A percentile compares a stretch with the other conserved stretches of the same genome.
These are phyloP conservation scores for Clonostachys rosea DNA, from an alignment of 2,329 filamentous ascomycete species.

Conservation along the genomic window DNA sequence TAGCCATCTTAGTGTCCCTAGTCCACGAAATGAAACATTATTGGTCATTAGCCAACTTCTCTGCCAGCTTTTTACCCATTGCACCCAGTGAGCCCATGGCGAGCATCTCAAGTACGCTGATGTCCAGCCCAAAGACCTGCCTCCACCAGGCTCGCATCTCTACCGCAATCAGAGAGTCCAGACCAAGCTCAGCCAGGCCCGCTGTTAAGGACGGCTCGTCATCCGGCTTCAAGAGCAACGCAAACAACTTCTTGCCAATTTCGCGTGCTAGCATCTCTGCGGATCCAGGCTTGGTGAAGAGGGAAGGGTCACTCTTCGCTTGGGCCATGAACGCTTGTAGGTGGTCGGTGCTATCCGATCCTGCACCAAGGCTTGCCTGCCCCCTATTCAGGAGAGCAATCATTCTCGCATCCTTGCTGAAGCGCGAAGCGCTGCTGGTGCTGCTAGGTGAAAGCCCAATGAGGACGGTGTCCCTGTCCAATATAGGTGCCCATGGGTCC, in stretches of 20 bases:
- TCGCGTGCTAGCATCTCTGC: constrained; percentile 1
- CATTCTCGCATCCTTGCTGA: no score
- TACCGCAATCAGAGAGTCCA: constrained; percentile 32
- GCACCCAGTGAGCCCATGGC: background rate
- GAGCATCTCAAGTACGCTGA: constrained; percentile 19
- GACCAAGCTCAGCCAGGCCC: constrained; percentile 21
- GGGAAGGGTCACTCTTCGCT: background rate
- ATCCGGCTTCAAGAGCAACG: constrained; percentile 12
- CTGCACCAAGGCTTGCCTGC: background rate
- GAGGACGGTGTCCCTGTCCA: no score
- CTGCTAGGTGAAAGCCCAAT: no score
- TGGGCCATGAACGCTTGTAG: background rate
- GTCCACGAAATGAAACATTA: no score
- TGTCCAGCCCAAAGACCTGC: constrained; percentile 20
- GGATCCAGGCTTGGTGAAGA: background rate
- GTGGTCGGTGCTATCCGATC: background rate
- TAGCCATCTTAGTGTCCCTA: no score
- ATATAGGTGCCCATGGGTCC: background rate
- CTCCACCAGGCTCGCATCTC: constrained; percentile 31
- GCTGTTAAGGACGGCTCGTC: constrained; percentile 16
- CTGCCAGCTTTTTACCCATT: background rate
- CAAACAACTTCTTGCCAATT: constrained; percentile 6
- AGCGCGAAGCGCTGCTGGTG: no score
- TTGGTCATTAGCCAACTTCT: background rate
- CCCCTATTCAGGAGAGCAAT: no score